phyloP scores from a whole-genome alignment of 805 yeast species.

The Candida sphagnicola region DNA sequence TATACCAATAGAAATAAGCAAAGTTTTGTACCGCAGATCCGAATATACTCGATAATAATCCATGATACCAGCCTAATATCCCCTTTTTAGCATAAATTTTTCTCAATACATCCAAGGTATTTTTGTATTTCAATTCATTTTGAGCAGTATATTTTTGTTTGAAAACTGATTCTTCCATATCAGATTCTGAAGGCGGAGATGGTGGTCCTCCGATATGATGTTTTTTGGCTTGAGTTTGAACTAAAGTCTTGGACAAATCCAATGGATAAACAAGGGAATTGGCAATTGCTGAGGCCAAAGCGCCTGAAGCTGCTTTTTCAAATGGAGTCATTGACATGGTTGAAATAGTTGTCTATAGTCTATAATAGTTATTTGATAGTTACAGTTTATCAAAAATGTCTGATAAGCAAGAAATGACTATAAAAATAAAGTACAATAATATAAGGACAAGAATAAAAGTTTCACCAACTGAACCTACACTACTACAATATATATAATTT shows the following conservation, averaged over 20 bases:
- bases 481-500: too few relatives aligned
- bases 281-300: constrained; percentile 77
- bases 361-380: too few relatives aligned
- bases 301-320: constrained; percentile 80
- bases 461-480: too few relatives aligned
- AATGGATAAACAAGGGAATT: constrained; percentile 77
- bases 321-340: constrained; percentile 56
- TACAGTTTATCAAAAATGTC: too few relatives aligned
- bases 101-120: constrained; percentile 58
- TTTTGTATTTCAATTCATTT: constrained; percentile 41
- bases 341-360: neutral
- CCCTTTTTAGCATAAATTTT: constrained; percentile 62
- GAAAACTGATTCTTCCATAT: constrained; percentile 17
- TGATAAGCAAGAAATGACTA: too few relatives aligned
- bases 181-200: constrained; percentile 10
- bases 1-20: constrained; percentile 86
- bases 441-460: too few relatives aligned
- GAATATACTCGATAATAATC: constrained; percentile 60
- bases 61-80: constrained; percentile 65
- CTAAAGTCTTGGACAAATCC: constrained; percentile 71
- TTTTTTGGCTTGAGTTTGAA: constrained; percentile 62
- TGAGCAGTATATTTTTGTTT: constrained; percentile 4
- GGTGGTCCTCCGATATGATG: constrained; percentile 7
- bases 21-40: constrained; percentile 78
- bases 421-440: too few relatives aligned